These are phyloP conservation scores for Beauveria bassiana DNA, from an alignment of 2,329 filamentous ascomycete genomes.

Conservation along the genomic window DNA sequence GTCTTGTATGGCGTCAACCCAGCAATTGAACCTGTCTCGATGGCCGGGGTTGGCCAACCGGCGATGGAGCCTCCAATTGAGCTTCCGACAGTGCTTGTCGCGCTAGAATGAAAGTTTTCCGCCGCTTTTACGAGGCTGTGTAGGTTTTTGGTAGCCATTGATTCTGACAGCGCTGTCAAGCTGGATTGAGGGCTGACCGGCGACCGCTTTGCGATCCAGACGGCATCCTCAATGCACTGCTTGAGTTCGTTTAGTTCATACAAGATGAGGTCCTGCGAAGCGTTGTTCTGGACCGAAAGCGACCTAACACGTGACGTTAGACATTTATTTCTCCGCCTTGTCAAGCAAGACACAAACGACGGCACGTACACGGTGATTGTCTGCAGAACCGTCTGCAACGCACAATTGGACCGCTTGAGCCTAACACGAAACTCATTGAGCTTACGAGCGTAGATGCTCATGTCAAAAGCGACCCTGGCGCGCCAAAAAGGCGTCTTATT, in stretches of 20 bases:
- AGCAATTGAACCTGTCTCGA: not conserved
- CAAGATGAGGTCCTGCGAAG: not conserved
- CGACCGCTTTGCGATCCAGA: not conserved
- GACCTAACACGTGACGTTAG: not conserved
- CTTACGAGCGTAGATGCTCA: not conserved
- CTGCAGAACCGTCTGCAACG: conserved; percentile 1
- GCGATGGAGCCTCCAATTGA: not conserved
- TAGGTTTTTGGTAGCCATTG: not conserved
- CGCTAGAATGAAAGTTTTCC: not conserved
- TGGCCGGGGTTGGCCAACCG: not conserved
- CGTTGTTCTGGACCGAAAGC: not conserved
- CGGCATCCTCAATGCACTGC: not conserved
- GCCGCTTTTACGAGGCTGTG: not conserved
- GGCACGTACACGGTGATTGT: not conserved
- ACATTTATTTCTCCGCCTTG: not conserved
- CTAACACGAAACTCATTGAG: not conserved
- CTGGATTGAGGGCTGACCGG: not conserved
- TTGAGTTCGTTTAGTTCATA: not conserved
- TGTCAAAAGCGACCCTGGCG: not conserved
- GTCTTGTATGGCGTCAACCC: not conserved
- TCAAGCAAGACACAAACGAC: not conserved
- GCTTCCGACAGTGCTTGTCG: not conserved
- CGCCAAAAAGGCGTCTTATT: not conserved
- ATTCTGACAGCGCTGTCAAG: not conserved
- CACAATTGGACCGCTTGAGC: not conserved